Conservation (phyloP, 768 basidiomycete species). For the Tricholoma saponaceum region DNA sequence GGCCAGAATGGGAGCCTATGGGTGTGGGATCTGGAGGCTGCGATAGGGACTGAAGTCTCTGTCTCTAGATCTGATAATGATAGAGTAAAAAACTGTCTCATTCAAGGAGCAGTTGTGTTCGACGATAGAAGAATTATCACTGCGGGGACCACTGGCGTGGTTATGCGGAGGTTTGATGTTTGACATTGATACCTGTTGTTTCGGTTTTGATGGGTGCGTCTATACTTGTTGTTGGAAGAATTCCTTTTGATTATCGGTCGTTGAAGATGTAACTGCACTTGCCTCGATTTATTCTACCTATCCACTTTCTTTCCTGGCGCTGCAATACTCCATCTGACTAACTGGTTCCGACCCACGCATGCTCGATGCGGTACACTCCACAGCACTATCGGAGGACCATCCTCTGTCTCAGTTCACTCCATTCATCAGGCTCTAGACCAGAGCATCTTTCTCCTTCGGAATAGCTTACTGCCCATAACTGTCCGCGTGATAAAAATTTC, state of each 20-base stretch:
- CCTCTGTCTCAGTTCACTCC: neutral
- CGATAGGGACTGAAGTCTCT: slow-evolving; percentile 41
- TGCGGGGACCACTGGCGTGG: slow-evolving; percentile 35
- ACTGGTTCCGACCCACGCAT: neutral
- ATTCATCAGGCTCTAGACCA: neutral
- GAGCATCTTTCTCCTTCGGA: no score
- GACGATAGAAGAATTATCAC: slow-evolving; percentile 74
- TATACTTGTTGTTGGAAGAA: neutral
- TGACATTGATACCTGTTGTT: slow-evolving; percentile 20
- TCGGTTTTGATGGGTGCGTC: neutral
- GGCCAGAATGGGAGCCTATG: slow-evolving; percentile 70
- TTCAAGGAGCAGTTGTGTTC: slow-evolving; percentile 51
- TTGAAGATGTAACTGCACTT: neutral
- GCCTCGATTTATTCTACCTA: neutral
- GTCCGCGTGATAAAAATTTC: neutral
- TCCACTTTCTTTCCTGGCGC: neutral
- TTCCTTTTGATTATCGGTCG: neutral
- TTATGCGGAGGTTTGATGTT: slow-evolving; percentile 56
- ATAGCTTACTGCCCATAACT: neutral
- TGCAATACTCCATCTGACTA: neutral
- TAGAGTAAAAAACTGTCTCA: neutral
- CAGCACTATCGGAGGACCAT: neutral
- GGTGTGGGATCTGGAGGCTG: slow-evolving; percentile 83
- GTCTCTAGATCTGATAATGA: slow-evolving; percentile 15
- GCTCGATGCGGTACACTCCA: neutral